Base-by-base conservation (phyloP, 495 filamentous ascomycete genomes). In the Penicillium diatomitis region DNA sequence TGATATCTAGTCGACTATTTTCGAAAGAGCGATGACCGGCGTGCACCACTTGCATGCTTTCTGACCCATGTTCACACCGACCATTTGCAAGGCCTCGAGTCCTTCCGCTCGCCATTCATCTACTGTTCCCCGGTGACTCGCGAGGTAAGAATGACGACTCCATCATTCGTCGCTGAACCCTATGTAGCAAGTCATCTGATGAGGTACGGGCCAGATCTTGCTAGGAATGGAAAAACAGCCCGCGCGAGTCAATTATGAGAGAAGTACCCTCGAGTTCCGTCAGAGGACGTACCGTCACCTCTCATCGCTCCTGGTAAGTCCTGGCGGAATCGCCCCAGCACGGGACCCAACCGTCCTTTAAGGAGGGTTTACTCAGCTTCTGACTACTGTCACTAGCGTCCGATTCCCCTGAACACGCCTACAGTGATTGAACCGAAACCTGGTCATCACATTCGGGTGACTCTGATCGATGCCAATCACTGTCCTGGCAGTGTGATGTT, bases 401-500 rank as follows among this genome's bases (percentile, higher is more conserved):
- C 90, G 0, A 79, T 97, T 36, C 90, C 90, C 2, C 64, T 96
- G 32, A 83, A 92, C 41, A 92, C 87, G 0, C 88, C 90, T 0
- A 88, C 83, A 0, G 62, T 73, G 34, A 78, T 97, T 48, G 87
- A 96, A 53, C 70, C 96, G 6, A 74, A 75, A 3, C 86, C 81
- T 0, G 76, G 76, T 5, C 76, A 77, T 46, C 66, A 67, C 8
- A 83, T 96, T 41, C 79, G 81, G 44, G 87, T 95, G 33, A 95
- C 90, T 3, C 73, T 96, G 0, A 78, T 96, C 33, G 83, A 96
- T 71, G 90, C 91, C 6, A 96, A 97, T 58, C 91, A 96, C 57
- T 97, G 91, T 60, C 71, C 83, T 12, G 91, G 91, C 3, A 83
- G 90, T 20, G 90, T 96, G 30, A 95, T 96, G 88, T 96, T 96